Conservation (phyloP, 2,329 filamentous ascomycete genomes). For the Cladosporium oxysporum region DNA sequence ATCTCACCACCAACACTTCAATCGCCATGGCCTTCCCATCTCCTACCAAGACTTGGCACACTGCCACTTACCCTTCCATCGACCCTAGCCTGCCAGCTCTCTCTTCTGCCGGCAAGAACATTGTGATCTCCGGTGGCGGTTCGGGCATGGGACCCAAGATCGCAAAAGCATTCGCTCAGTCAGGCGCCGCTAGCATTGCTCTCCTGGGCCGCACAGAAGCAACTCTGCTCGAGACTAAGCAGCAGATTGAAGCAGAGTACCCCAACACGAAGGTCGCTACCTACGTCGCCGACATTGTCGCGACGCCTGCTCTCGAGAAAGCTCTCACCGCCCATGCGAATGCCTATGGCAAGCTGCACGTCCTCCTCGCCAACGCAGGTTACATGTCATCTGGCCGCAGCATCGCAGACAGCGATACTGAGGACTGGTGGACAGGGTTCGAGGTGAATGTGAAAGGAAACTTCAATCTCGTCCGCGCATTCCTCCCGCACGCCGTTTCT, state of each 20-base stretch:
- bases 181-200: slow-evolving; percentile 21
- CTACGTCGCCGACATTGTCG: slow-evolving; percentile 23
- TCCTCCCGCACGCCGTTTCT: slow-evolving; percentile 15
- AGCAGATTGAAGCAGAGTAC: slow-evolving; percentile 19
- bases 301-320: slow-evolving; percentile 11
- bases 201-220: slow-evolving; percentile 22
- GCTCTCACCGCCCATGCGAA: slow-evolving; percentile 4
- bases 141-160: slow-evolving; percentile 23
- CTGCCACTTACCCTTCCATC: slow-evolving; percentile 40
- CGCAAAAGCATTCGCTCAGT: slow-evolving; percentile 22
- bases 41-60: slow-evolving; percentile 42
- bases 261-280: slow-evolving; percentile 18
- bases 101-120: slow-evolving; percentile 43
- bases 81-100: slow-evolving; percentile 45
- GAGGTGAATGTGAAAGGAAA: slow-evolving; percentile 20
- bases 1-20: not conserved
- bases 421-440: slow-evolving; percentile 20
- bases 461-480: slow-evolving; percentile 21
- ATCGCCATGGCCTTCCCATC: slow-evolving; percentile 24
- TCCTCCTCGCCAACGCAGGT: slow-evolving; percentile 21
- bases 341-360: slow-evolving; percentile 15
- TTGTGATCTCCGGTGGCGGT: slow-evolving; percentile 34
- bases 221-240: slow-evolving; percentile 13
- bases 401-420: slow-evolving; percentile 6
- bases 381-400: not conserved